Base-by-base conservation (phyloP, 2,329 filamentous ascomycete genomes). In the Fusarium brachygibbosum region DNA sequence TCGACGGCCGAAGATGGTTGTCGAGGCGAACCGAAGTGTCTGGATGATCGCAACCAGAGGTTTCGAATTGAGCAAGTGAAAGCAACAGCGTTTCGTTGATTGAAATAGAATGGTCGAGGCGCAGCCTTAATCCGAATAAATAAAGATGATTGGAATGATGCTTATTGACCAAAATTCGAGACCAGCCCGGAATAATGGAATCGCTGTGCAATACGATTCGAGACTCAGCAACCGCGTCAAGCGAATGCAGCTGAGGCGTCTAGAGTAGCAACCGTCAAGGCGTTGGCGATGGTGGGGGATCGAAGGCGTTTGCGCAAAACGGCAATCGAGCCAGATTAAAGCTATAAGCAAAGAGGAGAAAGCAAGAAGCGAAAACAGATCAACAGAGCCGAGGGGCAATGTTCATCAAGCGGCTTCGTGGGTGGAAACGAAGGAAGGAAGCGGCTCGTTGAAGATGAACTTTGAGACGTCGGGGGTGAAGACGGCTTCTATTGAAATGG, bases 141-240 rank as follows among this genome's bases (percentile, higher is more conserved):
- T 54, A 68, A 70, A 65, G 68, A 65, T 67, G 68, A 60, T 71
- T 69, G 70, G 63, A 63, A 73, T 66, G 71, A 70, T 72, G 68
- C 64, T 63, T 69, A 54, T 74, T 70, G 68, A 71, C 73, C 68
- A 76, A 73, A 71, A 74, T 76, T 80, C 82, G 83, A 85, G 83
- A 81, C 83, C 83, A 85, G 83, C 83, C 83, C 79, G 76, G 73
- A 78, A 79, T 73, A 67, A 75, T 71, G 71, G 66, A 74, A 75
- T 61, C 72, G 73, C 69, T 76, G 70, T 64, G 73, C 69, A 66
- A 70, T 68, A 66, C 74, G 73, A 74, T 67, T 68, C 65, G 67
- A 70, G 68, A 75, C 75, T 76, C 79, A 79, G 76, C 77, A 78
- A 80, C 74, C 81, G 82, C 82, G 75, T 84, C 82, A 80, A 84